A percentile compares a stretch with the other conserved stretches of the same genome.
Evolutionary conservation across 352 stramenopile genomes (phyloP).

Genomic region (Pythium rishiriense): DNA sequence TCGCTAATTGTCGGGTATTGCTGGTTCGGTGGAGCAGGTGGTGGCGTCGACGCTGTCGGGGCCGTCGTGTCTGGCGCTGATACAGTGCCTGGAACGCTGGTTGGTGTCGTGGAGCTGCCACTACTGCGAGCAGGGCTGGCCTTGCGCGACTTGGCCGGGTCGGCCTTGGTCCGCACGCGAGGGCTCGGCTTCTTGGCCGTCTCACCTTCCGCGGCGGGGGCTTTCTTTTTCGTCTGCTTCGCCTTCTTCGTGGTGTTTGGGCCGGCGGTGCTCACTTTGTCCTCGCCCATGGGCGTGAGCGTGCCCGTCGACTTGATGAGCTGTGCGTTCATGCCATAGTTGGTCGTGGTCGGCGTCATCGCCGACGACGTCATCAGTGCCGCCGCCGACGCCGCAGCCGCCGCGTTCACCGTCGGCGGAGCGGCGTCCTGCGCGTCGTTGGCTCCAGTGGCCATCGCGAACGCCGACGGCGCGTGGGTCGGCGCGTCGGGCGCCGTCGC

Average conservation of each 20-base stretch:
- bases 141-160: conserved; percentile 27
- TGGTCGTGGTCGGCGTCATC: conserved; percentile 32
- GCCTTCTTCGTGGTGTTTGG: conserved; percentile 14
- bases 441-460: no score
- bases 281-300: conserved; percentile 31
- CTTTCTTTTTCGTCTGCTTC: conserved; percentile 33
- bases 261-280: conserved; percentile 24
- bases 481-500: neutral
- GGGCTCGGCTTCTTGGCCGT: conserved; percentile 37
- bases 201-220: conserved; percentile 19
- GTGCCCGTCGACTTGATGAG: conserved; percentile 20
- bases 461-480: neutral
- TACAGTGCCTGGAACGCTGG: neutral
- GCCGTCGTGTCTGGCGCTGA: neutral
- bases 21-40: neutral
- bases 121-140: conserved; percentile 16
- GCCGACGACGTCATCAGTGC: conserved; percentile 10
- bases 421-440: neutral
- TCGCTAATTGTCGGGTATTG: conserved; percentile 1
- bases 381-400: conserved; percentile 7
- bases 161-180: conserved; percentile 26
- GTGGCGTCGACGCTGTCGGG: neutral
- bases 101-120: conserved; percentile 3
- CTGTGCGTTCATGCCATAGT: conserved; percentile 21
- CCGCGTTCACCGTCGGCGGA: conserved; percentile 12